Evolutionary conservation across 148 eudicot genomes (phyloP).

Genomic region (Silene conica): DNA sequence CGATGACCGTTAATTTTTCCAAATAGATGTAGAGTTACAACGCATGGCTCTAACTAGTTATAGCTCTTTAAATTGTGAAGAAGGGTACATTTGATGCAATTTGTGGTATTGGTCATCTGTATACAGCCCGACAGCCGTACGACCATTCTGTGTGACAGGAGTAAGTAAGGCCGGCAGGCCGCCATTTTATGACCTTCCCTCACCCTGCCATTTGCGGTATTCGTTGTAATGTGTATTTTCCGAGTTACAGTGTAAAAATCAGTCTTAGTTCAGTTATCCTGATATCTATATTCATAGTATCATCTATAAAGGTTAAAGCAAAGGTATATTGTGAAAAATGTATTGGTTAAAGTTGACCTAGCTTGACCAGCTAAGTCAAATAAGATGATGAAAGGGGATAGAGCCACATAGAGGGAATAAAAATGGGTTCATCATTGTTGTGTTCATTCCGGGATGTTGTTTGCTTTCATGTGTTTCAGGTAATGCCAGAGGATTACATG

Average conservation of each 20-base stretch:
- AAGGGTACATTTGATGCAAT: neutral
- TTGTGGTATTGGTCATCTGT: neutral
- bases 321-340: too few species aligned
- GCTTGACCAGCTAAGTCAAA: neutral
- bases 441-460: neutral
- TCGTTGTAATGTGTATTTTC: neutral
- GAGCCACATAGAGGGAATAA: too few species aligned
- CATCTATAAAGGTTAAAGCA: too few species aligned
- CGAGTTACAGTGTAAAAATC: neutral
- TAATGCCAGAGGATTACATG: constrained; percentile 87
- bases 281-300: too few species aligned
- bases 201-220: neutral
- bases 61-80: neutral
- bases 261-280: neutral
- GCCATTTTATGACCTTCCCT: neutral
- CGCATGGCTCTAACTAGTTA: neutral
- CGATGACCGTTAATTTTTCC: too few species aligned
- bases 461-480: constrained; percentile 38
- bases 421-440: neutral
- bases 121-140: neutral
- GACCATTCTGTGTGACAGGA: neutral
- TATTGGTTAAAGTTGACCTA: neutral
- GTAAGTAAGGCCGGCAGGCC: neutral
- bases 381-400: neutral
- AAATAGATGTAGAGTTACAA: neutral